phyloP scores from a whole-genome alignment of 768 basidiomycete species.

The Floccularia luteovirens region DNA sequence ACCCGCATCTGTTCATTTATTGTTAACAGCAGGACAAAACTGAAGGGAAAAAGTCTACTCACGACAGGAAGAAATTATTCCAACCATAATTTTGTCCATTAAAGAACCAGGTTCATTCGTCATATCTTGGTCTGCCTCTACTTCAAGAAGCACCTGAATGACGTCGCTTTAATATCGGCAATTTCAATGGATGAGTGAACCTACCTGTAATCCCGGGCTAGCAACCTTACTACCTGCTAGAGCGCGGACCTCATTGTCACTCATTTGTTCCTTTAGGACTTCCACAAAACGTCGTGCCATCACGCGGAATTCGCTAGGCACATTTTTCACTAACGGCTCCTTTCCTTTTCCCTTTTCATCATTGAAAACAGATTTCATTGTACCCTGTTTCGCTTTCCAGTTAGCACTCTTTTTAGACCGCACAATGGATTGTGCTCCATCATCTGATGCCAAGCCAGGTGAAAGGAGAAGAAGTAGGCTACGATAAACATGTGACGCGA shows the following conservation, averaged over 20 bases:
- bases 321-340: constrained; percentile 13
- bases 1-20: constrained; percentile 11
- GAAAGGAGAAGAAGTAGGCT: constrained; percentile 73
- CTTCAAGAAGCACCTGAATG: constrained; percentile 68
- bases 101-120: constrained; percentile 59
- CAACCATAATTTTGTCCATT: constrained; percentile 75
- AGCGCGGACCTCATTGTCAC: constrained; percentile 69
- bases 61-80: constrained; percentile 64
- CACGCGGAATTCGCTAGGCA: constrained; percentile 41
- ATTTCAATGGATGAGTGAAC: constrained; percentile 9
- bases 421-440: constrained; percentile 29
- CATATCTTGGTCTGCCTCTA: constrained; percentile 65
- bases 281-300: constrained; percentile 41
- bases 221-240: constrained; percentile 72
- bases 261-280: constrained; percentile 41
- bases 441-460: constrained; percentile 40
- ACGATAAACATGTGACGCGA: constrained; percentile 87
- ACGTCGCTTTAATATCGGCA: constrained; percentile 6
- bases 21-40: background rate
- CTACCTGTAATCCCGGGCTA: constrained; percentile 68
- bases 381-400: constrained; percentile 77
- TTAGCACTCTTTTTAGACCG: constrained; percentile 83
- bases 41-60: constrained; percentile 17
- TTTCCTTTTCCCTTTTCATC: constrained; percentile 31
- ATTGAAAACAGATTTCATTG: constrained; percentile 73